Percentiles rank a stretch among this genome's conserved stretches.
Evolutionary conservation across 2,329 filamentous ascomycete species (phyloP).

Genomic region (Fusarium sp.): DNA sequence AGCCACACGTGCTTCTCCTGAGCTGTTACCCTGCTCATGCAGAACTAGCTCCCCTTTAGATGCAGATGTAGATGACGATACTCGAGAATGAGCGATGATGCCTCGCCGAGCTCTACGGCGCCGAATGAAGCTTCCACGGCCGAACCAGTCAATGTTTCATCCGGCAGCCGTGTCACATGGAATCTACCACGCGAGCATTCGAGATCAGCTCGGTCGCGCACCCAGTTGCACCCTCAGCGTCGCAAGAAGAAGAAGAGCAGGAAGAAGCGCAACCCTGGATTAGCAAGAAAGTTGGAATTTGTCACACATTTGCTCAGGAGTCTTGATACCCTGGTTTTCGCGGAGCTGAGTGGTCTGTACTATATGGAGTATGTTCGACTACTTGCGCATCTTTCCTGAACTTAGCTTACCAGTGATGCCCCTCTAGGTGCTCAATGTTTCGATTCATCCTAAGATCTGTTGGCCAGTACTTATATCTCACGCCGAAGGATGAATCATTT

Average conservation of each 20-base stretch:
- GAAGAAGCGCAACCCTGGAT: constrained; percentile 52
- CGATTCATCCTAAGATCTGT: constrained; percentile 67
- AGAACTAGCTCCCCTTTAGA: constrained; percentile 40
- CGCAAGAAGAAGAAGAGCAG: constrained; percentile 50
- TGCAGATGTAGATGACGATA: constrained; percentile 46
- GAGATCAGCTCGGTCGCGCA: constrained; percentile 22
- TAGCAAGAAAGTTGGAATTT: constrained; percentile 68
- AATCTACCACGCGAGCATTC: constrained; percentile 21
- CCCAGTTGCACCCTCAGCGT: constrained; percentile 45
- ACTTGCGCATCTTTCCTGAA: neutral
- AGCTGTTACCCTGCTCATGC: constrained; percentile 45
- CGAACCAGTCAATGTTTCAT: constrained; percentile 15
- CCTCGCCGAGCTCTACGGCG: constrained; percentile 53
- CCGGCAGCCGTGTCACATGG: constrained; percentile 34
- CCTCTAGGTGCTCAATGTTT: constrained; percentile 69
- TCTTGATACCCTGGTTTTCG: constrained; percentile 71
- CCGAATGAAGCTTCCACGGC: constrained; percentile 39
- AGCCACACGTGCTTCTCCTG: constrained; percentile 37
- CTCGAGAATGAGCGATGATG: constrained; percentile 63
- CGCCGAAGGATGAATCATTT: constrained; percentile 67
- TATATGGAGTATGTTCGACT: constrained; percentile 70
- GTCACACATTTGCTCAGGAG: constrained; percentile 67
- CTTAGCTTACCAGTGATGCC: constrained; percentile 24
- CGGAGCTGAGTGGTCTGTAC: constrained; percentile 71
- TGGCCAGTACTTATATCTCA: constrained; percentile 70